Percentiles rank a stretch among this genome's conserved stretches.
These are phyloP conservation scores for Spencermartinsiella europaea DNA, from an alignment of 805 yeast species.

Conservation along the genomic window DNA sequence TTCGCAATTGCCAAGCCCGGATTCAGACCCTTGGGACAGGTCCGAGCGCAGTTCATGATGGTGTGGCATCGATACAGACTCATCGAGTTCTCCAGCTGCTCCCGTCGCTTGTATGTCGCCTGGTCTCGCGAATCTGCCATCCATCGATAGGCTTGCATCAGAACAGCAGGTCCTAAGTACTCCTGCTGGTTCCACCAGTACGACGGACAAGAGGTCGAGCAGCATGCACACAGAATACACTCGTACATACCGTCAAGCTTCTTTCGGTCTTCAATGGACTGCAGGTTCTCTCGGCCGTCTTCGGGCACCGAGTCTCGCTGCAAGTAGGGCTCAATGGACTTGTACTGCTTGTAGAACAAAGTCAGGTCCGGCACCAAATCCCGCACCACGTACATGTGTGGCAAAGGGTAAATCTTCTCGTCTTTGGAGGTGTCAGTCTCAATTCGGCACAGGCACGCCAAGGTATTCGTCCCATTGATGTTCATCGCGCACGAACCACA, in stretches of 20 bases:
- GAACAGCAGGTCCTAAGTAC: conserved; percentile 96
- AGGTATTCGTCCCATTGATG: conserved; percentile 94
- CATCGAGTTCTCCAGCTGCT: conserved; percentile 94
- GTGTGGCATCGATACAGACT: conserved; percentile 98
- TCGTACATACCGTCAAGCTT: conserved; percentile 96
- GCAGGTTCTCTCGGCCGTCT: conserved; percentile 91
- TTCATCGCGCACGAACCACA: conserved; percentile 99
- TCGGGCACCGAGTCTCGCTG: conserved; percentile 76
- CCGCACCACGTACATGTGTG: conserved; percentile 96
- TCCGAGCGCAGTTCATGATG: conserved; percentile 96
- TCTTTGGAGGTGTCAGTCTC: conserved; percentile 72
- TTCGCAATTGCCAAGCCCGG: conserved; percentile 98
- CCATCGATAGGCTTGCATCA: conserved; percentile 99
- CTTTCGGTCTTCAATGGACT: conserved; percentile 86
- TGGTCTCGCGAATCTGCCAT: conserved; percentile 94
- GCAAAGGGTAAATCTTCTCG: conserved; percentile 89
- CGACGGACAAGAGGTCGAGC: conserved; percentile 98
- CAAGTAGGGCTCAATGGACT: conserved; percentile 93
- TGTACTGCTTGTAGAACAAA: conserved; percentile 96
- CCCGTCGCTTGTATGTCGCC: conserved; percentile 74
- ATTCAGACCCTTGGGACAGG: conserved; percentile 98
- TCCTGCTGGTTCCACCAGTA: conserved; percentile 99
- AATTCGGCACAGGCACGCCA: conserved; percentile 93
- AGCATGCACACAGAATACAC: conserved; percentile 97
- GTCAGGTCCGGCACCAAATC: conserved; percentile 98